These are phyloP conservation scores for Trichoderma sp. DNA, from an alignment of 2,329 filamentous ascomycete species.

Conservation along the genomic window DNA sequence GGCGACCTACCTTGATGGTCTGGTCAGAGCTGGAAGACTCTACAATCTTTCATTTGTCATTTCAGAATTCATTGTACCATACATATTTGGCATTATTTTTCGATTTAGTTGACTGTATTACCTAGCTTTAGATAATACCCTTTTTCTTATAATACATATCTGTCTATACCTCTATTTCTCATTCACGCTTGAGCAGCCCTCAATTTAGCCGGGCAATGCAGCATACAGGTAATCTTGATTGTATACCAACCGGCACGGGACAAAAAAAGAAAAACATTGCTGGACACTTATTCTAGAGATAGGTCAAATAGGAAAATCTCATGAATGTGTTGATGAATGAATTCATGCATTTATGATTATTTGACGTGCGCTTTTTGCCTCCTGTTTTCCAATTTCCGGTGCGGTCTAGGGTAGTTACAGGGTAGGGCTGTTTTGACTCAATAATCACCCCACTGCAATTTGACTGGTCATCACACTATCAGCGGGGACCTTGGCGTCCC, in stretches of 20 bases:
- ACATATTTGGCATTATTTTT: neutral
- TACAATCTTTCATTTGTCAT: neutral
- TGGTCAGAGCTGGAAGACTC: neutral
- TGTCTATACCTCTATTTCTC: neutral
- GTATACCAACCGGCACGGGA: accelerated
- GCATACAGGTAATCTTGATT: neutral
- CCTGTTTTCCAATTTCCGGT: neutral
- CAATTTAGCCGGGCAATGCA: neutral
- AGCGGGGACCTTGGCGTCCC: neutral
- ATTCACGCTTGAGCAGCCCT: neutral
- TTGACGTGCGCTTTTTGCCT: neutral
- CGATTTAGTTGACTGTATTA: neutral
- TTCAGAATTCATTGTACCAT: neutral
- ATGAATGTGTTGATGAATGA: neutral
- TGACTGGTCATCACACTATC: neutral
- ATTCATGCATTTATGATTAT: neutral
- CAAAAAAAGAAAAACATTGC: neutral
- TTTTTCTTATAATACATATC: neutral
- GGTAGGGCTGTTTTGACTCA: neutral
- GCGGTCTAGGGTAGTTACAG: neutral
- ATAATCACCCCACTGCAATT: neutral
- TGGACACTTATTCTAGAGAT: neutral
- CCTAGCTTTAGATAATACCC: neutral
- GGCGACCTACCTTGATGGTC: neutral
- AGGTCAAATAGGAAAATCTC: neutral